Conservation (phyloP, 148 eudicot genomes). For the Spergularia marina region DNA sequence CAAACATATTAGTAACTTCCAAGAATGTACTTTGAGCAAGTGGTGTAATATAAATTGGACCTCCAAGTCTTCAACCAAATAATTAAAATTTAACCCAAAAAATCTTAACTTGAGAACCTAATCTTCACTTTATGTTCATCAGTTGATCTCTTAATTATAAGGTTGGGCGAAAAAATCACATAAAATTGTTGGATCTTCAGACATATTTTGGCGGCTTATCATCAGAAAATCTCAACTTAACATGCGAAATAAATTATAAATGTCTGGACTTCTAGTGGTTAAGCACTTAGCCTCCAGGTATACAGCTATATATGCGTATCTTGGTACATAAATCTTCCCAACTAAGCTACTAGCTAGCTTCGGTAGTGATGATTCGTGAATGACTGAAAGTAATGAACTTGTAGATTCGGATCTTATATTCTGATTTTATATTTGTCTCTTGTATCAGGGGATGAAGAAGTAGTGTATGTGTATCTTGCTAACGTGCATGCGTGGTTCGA, state of each 20-base stretch:
- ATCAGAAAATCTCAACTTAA: not conserved
- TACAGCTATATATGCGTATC: slow-evolving; percentile 18
- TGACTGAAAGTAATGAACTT: not conserved
- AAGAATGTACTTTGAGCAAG: slow-evolving; percentile 1
- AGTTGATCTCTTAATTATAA: not conserved
- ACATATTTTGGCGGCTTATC: not conserved
- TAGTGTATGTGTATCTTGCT: not conserved
- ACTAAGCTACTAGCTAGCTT: not conserved
- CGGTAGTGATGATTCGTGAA: not conserved
- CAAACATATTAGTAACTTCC: not conserved
- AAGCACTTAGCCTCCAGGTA: slow-evolving; percentile 8
- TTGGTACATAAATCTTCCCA: slow-evolving; percentile 13
- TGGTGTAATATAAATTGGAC: not conserved
- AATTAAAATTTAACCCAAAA: not conserved
- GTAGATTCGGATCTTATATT: slow-evolving; percentile 7
- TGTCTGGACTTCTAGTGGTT: not conserved
- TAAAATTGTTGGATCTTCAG: not conserved
- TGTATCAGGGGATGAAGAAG: not conserved
- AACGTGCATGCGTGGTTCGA: not conserved
- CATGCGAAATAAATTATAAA: not conserved
- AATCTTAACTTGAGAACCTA: not conserved
- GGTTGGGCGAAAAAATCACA: not conserved
- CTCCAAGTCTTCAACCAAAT: too few species aligned
- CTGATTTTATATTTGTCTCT: slow-evolving; percentile 23
- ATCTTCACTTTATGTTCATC: not conserved